Percentiles rank a stretch among this genome's conserved stretches.
Conservation (phyloP, 1,139 yeast genomes). For the Blastobotrys raffinosifermentans region DNA sequence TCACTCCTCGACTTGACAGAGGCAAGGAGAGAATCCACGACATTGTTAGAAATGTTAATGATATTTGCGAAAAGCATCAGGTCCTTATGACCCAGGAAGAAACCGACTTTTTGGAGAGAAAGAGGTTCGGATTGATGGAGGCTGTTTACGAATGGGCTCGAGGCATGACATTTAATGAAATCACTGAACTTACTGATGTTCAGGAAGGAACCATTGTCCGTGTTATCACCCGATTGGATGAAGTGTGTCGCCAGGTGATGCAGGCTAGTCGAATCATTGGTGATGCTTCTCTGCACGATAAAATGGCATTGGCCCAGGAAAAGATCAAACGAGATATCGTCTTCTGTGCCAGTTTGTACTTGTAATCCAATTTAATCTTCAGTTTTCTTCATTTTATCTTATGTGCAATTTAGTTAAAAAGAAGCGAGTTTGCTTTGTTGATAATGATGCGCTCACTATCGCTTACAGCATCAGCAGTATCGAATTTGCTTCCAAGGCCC, state of each 20-base stretch:
- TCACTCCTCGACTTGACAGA: constrained; percentile 77
- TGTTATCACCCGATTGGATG: constrained; percentile 90
- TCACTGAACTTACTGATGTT: constrained; percentile 80
- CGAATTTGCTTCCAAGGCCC: constrained; percentile 13
- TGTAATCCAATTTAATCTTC: constrained; percentile 35
- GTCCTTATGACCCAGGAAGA: constrained; percentile 80
- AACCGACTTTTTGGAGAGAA: constrained; percentile 71
- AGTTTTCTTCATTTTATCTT: neutral
- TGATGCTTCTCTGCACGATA: constrained; percentile 77
- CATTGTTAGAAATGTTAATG: constrained; percentile 59
- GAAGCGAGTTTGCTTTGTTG: constrained; percentile 1
- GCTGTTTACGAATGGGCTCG: constrained; percentile 98
- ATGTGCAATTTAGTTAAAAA: neutral
- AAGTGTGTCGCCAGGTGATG: constrained; percentile 89
- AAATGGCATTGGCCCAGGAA: constrained; percentile 91
- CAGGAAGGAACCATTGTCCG: constrained; percentile 98
- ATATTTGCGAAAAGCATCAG: constrained; percentile 60
- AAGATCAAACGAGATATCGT: constrained; percentile 93
- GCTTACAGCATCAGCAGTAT: constrained; percentile 9
- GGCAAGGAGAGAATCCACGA: constrained; percentile 69
- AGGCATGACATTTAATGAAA: constrained; percentile 85
- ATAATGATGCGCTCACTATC: constrained; percentile 15
- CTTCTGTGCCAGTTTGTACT: constrained; percentile 89
- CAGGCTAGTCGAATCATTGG: constrained; percentile 94
- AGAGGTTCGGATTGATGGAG: constrained; percentile 84